phyloP scores from a whole-genome alignment of 2,329 filamentous ascomycete species.

The Aaosphaeria arxii region DNA sequence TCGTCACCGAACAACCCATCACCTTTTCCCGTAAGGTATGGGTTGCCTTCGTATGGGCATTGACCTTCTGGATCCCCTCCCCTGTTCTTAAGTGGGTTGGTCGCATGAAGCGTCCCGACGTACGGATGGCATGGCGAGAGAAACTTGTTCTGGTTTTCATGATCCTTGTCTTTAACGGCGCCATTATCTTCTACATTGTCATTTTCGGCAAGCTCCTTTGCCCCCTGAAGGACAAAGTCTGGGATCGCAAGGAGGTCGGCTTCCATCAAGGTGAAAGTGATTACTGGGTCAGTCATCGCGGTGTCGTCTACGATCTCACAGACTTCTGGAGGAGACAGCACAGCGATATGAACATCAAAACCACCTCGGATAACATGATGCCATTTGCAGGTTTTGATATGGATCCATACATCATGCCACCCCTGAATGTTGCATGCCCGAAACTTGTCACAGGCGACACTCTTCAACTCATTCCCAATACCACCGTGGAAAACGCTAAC shows the following conservation, averaged over 20 bases:
- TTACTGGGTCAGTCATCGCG: conserved; percentile 84
- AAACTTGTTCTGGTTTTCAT: conserved; percentile 81
- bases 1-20: conserved; percentile 68
- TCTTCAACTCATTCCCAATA: conserved; percentile 62
- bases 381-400: conserved; percentile 75
- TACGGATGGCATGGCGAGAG: conserved; percentile 96
- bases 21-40: conserved; percentile 67
- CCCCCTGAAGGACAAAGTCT: conserved; percentile 88
- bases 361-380: conserved; percentile 64
- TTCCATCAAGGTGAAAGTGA: conserved; percentile 70
- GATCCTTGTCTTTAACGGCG: conserved; percentile 76
- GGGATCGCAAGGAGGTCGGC: conserved; percentile 67
- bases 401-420: conserved; percentile 81
- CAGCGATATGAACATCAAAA: conserved; percentile 67
- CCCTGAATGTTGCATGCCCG: conserved; percentile 70
- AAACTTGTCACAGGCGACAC: conserved; percentile 63
- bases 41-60: conserved; percentile 77
- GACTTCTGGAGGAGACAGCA: conserved; percentile 86
- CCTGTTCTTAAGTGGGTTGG: conserved; percentile 76
- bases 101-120: conserved; percentile 95
- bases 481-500: conserved; percentile 52
- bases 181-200: conserved; percentile 90
- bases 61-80: conserved; percentile 95
- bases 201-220: conserved; percentile 81
- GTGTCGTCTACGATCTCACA: conserved; percentile 86